Base-by-base conservation (phyloP, 176 grass and related monocot genomes). In the Lolium rigidum region DNA sequence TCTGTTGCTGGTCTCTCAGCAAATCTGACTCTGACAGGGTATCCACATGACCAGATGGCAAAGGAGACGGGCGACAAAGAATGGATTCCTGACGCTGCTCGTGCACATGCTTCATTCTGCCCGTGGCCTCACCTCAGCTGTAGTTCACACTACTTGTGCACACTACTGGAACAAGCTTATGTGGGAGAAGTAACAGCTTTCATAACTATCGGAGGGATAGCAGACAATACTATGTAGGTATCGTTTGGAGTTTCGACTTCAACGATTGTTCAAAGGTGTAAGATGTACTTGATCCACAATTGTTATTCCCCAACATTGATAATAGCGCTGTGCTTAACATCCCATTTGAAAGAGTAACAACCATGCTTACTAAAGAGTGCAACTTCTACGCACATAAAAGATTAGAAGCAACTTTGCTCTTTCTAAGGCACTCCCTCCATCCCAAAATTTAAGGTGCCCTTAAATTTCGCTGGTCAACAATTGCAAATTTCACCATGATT, bases 261-360 rank as follows among this genome's bases (percentile, higher is more conserved):
- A 68, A 38, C 6, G 31, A 18, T 17, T 37, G 65, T 38, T 70
- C 37, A 70, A n/a, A 38, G 17, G 37, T 70, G 67, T 43, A 70
- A n/a, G n/a, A 70, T 70, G 38, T 18, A 41, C 67, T 75, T 75
- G 14, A 75, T 28, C 47, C 47, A 50, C 68, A 49, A 82, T 61
- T 77, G 61, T 17, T 46, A 86, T 56, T 18, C 78, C 55, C 74
- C 49, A 55, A 10, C 22, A 78, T 20, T 79, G 62, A 80, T 67
- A 69, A 51, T 78, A 59, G 31, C 59, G 72, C 13, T 75, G 25
- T 74, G 71, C 46, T 50, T 70, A 41, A 51, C 72, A 52, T 31
- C 14, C 48, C 48, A 76, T 35, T 54, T 76, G 73, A 76, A 76
- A 50, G 22, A 18, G 22, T 51, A 52, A 52, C 7, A 75, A 50